Base-by-base conservation (phyloP, 2,329 filamentous ascomycete species). In the Emmonsiellopsis sp. region DNA sequence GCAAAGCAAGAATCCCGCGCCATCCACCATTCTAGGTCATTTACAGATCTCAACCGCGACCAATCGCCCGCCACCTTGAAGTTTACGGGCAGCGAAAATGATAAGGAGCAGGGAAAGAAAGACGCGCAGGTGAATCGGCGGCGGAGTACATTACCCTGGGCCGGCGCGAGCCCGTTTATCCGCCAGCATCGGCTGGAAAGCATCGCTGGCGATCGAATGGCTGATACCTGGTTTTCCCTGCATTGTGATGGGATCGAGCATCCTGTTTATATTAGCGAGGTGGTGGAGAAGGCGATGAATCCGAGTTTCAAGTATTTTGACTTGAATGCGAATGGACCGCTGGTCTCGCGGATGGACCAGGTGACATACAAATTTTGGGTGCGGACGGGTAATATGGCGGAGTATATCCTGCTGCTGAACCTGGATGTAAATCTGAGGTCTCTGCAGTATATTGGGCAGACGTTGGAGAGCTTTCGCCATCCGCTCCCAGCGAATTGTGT, bases 201-300 rank as follows among this genome's bases (percentile, higher is more conserved):
- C 59, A 79, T 88, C 6, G 81, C 87, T 32, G 82, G 84, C 51
- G 81, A 77, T 61, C 79, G 82, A 50, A 84, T 93, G 70, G 88
- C 85, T n/a, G 87, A 96, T 70, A 84, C 85, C 13, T 96, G 95
- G 77, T 93, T 95, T 68, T 87, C 88, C 2, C 66, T 96, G 50
- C 91, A 96, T 68, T 80, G 84, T 45, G 74, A 80, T 1, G 80
- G 73, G 3, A 71, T 82, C 50, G 70, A 77, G 46, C 84, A 88
- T 13, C 90, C 92, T 0, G 73, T 96, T n/a, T 96, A 96, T 67
- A 81, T 95, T 62, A 95, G 90, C 64, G 92, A 97, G 71, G 77
- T 86, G 21, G 80, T 84, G 32, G 80, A 86, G 60, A 83, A 83
- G 63, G 84, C 87, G n/a, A 90, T 89, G 71, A 96, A 96, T 67